Base-by-base conservation (phyloP, 1,284 basidiomycete species). In the Rhodotorula mucilaginosa region DNA sequence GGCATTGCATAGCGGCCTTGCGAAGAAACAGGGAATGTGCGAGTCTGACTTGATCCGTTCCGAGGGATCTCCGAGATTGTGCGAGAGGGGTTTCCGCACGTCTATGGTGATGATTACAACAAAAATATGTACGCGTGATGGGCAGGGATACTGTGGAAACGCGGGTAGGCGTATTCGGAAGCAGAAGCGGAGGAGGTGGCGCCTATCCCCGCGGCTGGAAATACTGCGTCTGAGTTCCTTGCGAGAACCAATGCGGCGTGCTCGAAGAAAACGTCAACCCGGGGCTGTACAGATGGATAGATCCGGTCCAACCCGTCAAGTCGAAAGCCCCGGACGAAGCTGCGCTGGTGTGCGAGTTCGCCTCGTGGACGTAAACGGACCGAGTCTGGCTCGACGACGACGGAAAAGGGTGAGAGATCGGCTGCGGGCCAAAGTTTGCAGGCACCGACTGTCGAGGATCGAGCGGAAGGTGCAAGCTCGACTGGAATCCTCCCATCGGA, bases 261-360 rank as follows among this genome's bases (percentile, higher is more conserved):
- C 64, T 66, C 12, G 60, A 64, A 23, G 70, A 68, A 52, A 68
- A 72, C 6, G 70, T 72, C 51, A 72, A 10, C 15, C 70, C 70
- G 4, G 70, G 70, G 29, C 60, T 63, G 46, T 60, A 58, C 21
- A 72, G 61, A 51, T 72, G 67, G 47, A 72, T 69, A n/a, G 59
- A 63, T 15, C 60, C 67, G 34, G 47, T 58, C 67, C 67, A 68
- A 29, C 31, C 54, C 26, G 54, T 16, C 26, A 56, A 16, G 54
- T 56, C 54, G 54, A 56, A 56, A 15, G 26, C 15, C 2, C 39
- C 39, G 39, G 39, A 44, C 10, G 39, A 44, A 44, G 39, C 39
- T 12, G 39, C 39, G 39, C 8, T 10, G 10, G 39, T 10, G 39
- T 44, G 39, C 39, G 39, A 44, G 39, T 44, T 10, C 10, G 39